phyloP scores from a whole-genome alignment of 352 stramenopile genomes.

The Phytopythium cucurbitacearum region DNA sequence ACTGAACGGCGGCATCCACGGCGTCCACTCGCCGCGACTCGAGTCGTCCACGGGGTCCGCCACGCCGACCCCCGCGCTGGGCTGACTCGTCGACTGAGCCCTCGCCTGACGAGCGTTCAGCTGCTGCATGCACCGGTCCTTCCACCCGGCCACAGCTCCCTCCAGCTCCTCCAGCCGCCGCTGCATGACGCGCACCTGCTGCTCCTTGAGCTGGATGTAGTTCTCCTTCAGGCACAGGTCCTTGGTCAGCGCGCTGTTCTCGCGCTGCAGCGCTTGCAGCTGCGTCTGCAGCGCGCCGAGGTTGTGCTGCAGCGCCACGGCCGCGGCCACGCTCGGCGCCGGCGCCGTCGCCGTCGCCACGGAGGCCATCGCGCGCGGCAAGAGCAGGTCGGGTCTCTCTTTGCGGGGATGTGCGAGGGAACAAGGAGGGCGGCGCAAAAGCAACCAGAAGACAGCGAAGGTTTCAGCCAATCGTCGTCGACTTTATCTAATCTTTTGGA shows the following conservation, averaged over 20 bases:
- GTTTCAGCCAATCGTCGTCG: no score
- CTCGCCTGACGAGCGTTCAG: constrained; percentile 18
- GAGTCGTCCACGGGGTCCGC: neutral
- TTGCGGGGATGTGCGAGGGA: no score
- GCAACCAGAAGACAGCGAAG: no score
- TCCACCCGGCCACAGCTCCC: constrained; percentile 47
- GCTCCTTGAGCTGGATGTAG: constrained; percentile 68
- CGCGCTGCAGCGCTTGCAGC: constrained; percentile 48
- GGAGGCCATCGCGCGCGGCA: no score
- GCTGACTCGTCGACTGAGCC: constrained; percentile 5
- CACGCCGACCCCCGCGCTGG: neutral
- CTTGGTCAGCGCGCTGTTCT: constrained; percentile 58
- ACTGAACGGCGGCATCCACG: constrained; percentile 29
- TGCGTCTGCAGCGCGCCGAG: constrained; percentile 53
- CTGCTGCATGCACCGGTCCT: constrained; percentile 62
- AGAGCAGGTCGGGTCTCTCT: no score
- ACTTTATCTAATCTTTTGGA: no score
- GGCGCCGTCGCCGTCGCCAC: neutral
- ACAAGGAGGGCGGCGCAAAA: no score
- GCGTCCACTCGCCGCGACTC: constrained; percentile 19
- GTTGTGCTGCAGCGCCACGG: constrained; percentile 55
- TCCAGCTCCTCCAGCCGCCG: constrained; percentile 63
- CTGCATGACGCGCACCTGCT: constrained; percentile 74
- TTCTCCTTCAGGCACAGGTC: constrained; percentile 69
- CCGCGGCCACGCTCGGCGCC: constrained; percentile 9